phyloP scores from a whole-genome alignment of 495 filamentous ascomycete species.

The Cercophora sp. region DNA sequence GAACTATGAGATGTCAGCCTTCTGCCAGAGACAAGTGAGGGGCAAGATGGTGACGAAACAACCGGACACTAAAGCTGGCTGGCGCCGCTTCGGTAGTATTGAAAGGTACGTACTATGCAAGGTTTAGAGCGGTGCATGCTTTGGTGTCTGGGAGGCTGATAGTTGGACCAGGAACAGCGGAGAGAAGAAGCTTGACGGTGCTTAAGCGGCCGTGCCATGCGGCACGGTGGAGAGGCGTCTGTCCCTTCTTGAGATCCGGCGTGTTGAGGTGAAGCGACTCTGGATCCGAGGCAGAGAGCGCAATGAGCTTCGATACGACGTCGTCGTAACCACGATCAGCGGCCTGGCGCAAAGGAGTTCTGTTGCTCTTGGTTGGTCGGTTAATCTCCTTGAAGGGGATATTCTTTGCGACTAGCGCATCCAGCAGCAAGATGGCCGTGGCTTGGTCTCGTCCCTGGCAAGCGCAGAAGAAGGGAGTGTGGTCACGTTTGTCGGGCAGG shows the following conservation, averaged over 20 bases:
- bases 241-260: conserved; percentile 17
- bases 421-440: conserved; percentile 15
- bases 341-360: conserved; percentile 24
- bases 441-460: conserved; percentile 14
- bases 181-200: conserved; percentile 17
- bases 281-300: too few relatives aligned
- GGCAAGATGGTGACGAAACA: too few relatives aligned
- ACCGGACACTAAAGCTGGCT: too few relatives aligned
- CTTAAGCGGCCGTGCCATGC: conserved; percentile 18
- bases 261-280: conserved; percentile 17
- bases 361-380: conserved; percentile 5
- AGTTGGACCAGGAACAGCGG: conserved; percentile 2
- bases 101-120: too few relatives aligned
- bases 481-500: conserved; percentile 15
- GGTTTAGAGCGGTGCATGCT: conserved; percentile 12
- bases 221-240: conserved; percentile 29
- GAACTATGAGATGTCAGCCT: neutral
- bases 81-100: too few relatives aligned
- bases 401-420: conserved; percentile 12
- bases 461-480: conserved; percentile 23
- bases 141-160: conserved; percentile 8
- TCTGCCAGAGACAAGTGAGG: too few relatives aligned
- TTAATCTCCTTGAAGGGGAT: conserved; percentile 24
- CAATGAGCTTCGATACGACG: conserved; percentile 15
- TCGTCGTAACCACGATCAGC: conserved; percentile 18